phyloP scores from a whole-genome alignment of 768 basidiomycete genomes.

The Pluteus cervinus region DNA sequence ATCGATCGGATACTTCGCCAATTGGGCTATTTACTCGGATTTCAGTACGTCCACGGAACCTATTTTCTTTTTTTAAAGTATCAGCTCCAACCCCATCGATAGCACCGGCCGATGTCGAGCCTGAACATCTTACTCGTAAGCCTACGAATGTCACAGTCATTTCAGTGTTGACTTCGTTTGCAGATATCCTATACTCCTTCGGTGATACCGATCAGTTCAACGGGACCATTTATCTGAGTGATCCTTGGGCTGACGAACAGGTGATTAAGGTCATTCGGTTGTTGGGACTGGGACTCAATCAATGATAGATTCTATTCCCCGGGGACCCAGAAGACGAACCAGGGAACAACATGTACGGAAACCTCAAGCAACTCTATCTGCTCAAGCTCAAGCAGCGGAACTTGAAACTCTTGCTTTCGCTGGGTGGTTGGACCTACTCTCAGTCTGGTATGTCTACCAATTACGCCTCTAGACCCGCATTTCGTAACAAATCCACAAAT shows the following conservation, averaged over 20 bases:
- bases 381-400: slow-evolving; percentile 56
- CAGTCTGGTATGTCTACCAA: slow-evolving; percentile 35
- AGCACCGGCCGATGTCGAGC: slow-evolving; percentile 63
- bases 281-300: slow-evolving; percentile 12
- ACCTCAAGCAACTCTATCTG: slow-evolving; percentile 67
- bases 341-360: slow-evolving; percentile 77
- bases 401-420: slow-evolving; percentile 41
- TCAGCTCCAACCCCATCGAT: slow-evolving; percentile 6
- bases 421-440: slow-evolving; percentile 66
- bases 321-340: slow-evolving; percentile 67
- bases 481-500: neutral
- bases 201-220: slow-evolving; percentile 61
- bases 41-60: slow-evolving; percentile 38
- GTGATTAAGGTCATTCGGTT: slow-evolving; percentile 22
- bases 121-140: slow-evolving; percentile 57
- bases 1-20: slow-evolving; percentile 49
- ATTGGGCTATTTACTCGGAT: slow-evolving; percentile 63
- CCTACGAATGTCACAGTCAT: slow-evolving; percentile 2
- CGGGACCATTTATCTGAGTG: slow-evolving; percentile 63
- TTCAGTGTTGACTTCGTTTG: neutral
- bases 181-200: slow-evolving; percentile 71
- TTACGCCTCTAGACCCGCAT: neutral
- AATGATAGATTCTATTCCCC: slow-evolving; percentile 57
- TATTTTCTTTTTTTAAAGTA: slow-evolving; percentile 3
- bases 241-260: slow-evolving; percentile 69